phyloP scores from a whole-genome alignment of 768 basidiomycete species.

The Trichaptum fuscoviolaceum region DNA sequence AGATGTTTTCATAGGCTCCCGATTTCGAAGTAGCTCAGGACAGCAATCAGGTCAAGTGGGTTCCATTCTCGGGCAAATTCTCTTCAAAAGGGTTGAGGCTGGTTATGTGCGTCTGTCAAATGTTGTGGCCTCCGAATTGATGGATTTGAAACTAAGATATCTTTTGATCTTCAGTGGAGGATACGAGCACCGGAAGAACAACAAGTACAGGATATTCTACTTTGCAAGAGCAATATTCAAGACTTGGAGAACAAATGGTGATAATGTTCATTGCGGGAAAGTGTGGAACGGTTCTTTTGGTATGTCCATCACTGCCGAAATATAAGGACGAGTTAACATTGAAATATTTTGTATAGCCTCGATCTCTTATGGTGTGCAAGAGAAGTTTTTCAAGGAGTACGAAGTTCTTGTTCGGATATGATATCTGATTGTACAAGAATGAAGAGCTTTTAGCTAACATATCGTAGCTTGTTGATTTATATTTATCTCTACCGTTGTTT shows the following conservation, averaged over 20 bases:
- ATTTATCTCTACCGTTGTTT: too few species aligned
- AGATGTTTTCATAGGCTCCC: background rate
- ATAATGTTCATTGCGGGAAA: background rate
- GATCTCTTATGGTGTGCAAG: background rate
- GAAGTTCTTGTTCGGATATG: background rate
- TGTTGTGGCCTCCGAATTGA: background rate
- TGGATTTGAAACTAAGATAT: too few species aligned
- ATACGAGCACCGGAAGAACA: background rate
- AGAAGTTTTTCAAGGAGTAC: background rate
- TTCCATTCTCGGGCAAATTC: background rate
- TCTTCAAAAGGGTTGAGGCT: background rate
- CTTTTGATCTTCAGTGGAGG: background rate
- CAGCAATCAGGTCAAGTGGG: background rate
- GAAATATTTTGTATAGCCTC: background rate
- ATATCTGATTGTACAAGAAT: background rate
- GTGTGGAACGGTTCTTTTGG: background rate
- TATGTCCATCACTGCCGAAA: background rate
- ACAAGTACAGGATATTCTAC: background rate
- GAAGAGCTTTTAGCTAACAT: too few species aligned
- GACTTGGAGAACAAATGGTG: background rate
- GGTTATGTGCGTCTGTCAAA: background rate
- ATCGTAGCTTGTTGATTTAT: too few species aligned
- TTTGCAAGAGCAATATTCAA: background rate
- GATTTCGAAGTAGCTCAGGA: background rate
- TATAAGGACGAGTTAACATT: background rate